Conservation (phyloP, 805 yeast species). For the Pichia sporocuriosa region DNA sequence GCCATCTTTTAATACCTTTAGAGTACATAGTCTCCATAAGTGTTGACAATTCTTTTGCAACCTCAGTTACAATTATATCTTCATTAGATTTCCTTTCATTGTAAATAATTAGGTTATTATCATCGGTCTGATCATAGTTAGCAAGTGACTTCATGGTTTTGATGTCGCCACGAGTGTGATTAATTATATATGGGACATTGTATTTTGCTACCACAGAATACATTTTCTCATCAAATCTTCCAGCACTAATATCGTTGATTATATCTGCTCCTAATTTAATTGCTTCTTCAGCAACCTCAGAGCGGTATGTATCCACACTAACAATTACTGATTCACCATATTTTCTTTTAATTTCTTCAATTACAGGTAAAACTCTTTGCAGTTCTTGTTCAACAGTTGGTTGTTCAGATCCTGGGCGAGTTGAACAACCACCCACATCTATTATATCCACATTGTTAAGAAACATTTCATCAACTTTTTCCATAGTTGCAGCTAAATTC, state of each 20-base stretch:
- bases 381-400: conserved; percentile 63
- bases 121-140: conserved; percentile 37
- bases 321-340: conserved; percentile 38
- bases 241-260: conserved; percentile 86
- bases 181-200: conserved; percentile 72
- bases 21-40: conserved; percentile 50
- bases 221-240: conserved; percentile 60
- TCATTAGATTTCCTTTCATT: conserved; percentile 7
- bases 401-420: conserved; percentile 75
- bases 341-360: conserved; percentile 48
- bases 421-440: conserved; percentile 93
- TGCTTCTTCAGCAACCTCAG: conserved; percentile 64
- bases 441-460: conserved; percentile 63
- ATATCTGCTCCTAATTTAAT: conserved; percentile 80
- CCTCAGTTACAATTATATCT: conserved; percentile 39
- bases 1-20: conserved; percentile 80
- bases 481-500: conserved; percentile 35
- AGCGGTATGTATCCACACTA: conserved; percentile 84
- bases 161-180: conserved; percentile 82
- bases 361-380: conserved; percentile 60
- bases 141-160: conserved; percentile 60
- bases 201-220: conserved; percentile 60
- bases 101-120: conserved; percentile 17
- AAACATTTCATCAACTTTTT: conserved; percentile 43
- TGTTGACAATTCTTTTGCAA: conserved; percentile 57